Percentiles rank a stretch among this genome's conserved stretches.
These are phyloP conservation scores for Salvia splendens DNA, from an alignment of 257 asterid species.

Conservation along the genomic window DNA sequence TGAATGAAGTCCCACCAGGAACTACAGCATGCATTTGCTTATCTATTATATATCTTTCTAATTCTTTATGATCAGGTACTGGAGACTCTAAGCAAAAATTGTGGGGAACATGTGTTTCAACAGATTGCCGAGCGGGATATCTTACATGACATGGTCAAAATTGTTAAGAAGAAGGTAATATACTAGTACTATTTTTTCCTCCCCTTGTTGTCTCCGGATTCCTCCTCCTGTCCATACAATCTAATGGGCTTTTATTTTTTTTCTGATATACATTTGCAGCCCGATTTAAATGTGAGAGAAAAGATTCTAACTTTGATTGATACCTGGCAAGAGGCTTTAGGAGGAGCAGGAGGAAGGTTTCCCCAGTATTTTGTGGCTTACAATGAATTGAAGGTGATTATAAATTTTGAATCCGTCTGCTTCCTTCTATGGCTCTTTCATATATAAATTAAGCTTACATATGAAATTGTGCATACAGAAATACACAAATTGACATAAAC, in stretches of 20 bases:
- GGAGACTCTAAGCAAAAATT: conserved; percentile 94
- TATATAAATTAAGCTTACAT: not conserved
- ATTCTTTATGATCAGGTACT: conserved; percentile 60
- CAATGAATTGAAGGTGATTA: conserved; percentile 83
- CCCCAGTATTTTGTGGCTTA: conserved; percentile 90
- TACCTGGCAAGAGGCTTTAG: conserved; percentile 95
- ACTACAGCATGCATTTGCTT: no score
- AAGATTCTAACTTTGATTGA: conserved; percentile 86
- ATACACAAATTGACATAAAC: not conserved
- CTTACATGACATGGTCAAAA: conserved; percentile 91
- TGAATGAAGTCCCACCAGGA: not conserved
- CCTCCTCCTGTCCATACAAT: not conserved
- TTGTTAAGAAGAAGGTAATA: conserved; percentile 84
- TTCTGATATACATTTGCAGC: conserved; percentile 52
- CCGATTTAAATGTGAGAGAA: conserved; percentile 91
- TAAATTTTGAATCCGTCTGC: not conserved
- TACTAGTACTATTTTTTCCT: not conserved
- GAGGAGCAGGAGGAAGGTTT: conserved; percentile 82
- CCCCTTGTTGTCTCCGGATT: conserved; percentile 3
- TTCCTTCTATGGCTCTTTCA: not conserved
- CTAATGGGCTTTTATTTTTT: conserved; percentile 12
- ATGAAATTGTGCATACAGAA: conserved; percentile 14
- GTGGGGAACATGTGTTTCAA: conserved; percentile 88
- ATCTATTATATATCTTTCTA: no score
- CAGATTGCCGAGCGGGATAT: conserved; percentile 91